phyloP scores from a whole-genome alignment of 257 asterid species.

The Primulina eburnea region DNA sequence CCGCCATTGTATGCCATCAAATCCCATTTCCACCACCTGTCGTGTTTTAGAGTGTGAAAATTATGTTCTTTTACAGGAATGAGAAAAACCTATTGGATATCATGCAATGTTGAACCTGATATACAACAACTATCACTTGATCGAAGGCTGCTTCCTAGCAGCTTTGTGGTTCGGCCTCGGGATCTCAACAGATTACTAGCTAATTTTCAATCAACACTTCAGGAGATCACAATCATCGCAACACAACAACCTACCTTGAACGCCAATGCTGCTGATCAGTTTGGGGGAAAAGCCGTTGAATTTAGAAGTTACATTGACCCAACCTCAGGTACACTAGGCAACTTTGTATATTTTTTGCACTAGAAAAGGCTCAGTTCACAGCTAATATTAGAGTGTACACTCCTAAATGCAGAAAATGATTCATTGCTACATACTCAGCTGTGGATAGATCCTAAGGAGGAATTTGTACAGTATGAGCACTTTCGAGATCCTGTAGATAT shows the following conservation, averaged over 20 bases:
- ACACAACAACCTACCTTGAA: conserved; percentile 64
- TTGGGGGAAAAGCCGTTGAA: conserved; percentile 96
- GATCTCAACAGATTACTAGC: conserved; percentile 76
- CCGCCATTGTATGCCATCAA: neutral
- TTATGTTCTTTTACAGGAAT: conserved; percentile 53
- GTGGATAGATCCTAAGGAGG: conserved; percentile 97
- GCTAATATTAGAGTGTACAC: conserved; percentile 19
- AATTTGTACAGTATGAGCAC: conserved; percentile 86
- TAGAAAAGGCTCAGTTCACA: conserved; percentile 13
- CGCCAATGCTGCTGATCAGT: conserved; percentile 62
- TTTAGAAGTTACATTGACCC: conserved; percentile 94
- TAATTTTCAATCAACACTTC: conserved; percentile 86
- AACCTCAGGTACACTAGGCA: conserved; percentile 61
- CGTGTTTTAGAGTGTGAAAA: conserved; percentile 12
- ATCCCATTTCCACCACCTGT: conserved; percentile 4
- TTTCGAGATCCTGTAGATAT: conserved; percentile 80
- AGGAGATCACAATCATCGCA: conserved; percentile 89
- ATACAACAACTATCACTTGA: conserved; percentile 87
- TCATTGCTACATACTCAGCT: conserved; percentile 89
- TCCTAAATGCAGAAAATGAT: conserved; percentile 71
- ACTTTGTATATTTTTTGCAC: conserved; percentile 15
- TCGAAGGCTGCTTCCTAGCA: conserved; percentile 82
- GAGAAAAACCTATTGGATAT: conserved; percentile 82
- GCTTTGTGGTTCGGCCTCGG: conserved; percentile 80
- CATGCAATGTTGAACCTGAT: conserved; percentile 88